A percentile compares a stretch with the other conserved stretches of the same genome.
Evolutionary conservation across 805 yeast genomes (phyloP).

Genomic region (Yamadazyma sp.): DNA sequence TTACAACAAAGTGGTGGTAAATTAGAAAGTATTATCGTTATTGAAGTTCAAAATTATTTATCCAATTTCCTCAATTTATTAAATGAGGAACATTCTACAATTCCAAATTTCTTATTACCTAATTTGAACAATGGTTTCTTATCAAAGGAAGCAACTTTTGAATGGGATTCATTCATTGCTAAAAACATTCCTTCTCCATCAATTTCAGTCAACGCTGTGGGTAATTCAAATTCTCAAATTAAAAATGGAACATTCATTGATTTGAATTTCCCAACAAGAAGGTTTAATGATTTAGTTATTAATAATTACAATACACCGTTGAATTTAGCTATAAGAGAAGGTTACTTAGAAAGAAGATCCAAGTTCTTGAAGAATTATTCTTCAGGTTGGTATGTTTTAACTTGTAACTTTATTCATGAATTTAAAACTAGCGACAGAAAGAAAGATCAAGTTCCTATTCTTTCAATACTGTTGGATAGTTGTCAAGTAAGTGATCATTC

Average conservation of each 20-base stretch:
- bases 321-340: conserved; percentile 63
- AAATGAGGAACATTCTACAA: conserved; percentile 70
- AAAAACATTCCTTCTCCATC: conserved; percentile 51
- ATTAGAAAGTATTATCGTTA: conserved; percentile 78
- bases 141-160: conserved; percentile 73
- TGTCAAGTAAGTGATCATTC: conserved; percentile 84
- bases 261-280: conserved; percentile 35
- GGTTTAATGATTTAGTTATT: conserved; percentile 53
- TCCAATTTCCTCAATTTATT: conserved; percentile 67
- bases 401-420: conserved; percentile 87
- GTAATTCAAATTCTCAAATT: conserved; percentile 22
- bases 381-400: conserved; percentile 85
- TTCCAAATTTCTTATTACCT: conserved; percentile 63
- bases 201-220: conserved; percentile 24
- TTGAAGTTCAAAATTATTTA: conserved; percentile 81
- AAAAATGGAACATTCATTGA: conserved; percentile 40
- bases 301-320: conserved; percentile 68
- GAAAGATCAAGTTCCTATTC: conserved; percentile 75
- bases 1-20: conserved; percentile 85
- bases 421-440: conserved; percentile 80
- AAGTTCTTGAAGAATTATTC: conserved; percentile 90
- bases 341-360: conserved; percentile 83
- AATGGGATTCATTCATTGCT: conserved; percentile 83
- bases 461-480: conserved; percentile 76
- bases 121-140: conserved; percentile 56